Percentiles rank a stretch among this genome's conserved stretches.
These are phyloP conservation scores for Diaporthe humulicola DNA, from an alignment of 2,329 filamentous ascomycete species.

Conservation along the genomic window DNA sequence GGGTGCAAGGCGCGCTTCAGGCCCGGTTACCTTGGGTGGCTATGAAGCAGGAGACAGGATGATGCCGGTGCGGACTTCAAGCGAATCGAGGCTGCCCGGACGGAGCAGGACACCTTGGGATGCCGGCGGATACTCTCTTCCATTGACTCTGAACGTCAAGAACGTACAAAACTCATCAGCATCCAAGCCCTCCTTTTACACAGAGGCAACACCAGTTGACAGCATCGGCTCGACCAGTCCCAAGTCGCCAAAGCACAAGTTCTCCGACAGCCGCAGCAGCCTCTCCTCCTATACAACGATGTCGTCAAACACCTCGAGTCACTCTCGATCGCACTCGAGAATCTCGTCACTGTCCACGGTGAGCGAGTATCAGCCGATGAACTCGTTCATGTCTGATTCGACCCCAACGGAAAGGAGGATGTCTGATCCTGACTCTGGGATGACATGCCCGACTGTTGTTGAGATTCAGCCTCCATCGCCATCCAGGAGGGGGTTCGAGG, in stretches of 20 bases:
- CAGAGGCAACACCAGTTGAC: conserved; percentile 42
- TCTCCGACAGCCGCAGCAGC: conserved; percentile 66
- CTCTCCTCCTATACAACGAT: conserved; percentile 62
- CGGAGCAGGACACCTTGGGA: conserved; percentile 64
- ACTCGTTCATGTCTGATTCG: conserved; percentile 53
- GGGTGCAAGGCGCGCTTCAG: conserved; percentile 28
- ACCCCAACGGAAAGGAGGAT: conserved; percentile 54
- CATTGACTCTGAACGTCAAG: conserved; percentile 56
- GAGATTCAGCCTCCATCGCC: conserved; percentile 44
- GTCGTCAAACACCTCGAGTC: conserved; percentile 55
- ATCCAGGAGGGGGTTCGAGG: conserved; percentile 40
- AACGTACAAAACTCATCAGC: conserved; percentile 43
- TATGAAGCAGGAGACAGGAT: conserved; percentile 31
- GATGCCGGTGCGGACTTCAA: conserved; percentile 39
- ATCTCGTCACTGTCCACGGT: conserved; percentile 68
- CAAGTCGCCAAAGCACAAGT: conserved; percentile 56
- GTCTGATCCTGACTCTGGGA: conserved; percentile 42
- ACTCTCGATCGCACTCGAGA: conserved; percentile 63
- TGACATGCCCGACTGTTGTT: conserved; percentile 39
- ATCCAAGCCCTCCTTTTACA: conserved; percentile 43
- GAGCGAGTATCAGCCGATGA: conserved; percentile 54
- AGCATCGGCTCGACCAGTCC: conserved; percentile 46
- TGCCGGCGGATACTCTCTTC: conserved; percentile 62
- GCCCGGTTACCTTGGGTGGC: conserved; percentile 25
- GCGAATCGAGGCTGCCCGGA: conserved; percentile 48